Evolutionary conservation across 2,329 filamentous ascomycete genomes (phyloP), one percentile per base, ranked within the genome.

Genomic region (Chaetomium sp.): DNA sequence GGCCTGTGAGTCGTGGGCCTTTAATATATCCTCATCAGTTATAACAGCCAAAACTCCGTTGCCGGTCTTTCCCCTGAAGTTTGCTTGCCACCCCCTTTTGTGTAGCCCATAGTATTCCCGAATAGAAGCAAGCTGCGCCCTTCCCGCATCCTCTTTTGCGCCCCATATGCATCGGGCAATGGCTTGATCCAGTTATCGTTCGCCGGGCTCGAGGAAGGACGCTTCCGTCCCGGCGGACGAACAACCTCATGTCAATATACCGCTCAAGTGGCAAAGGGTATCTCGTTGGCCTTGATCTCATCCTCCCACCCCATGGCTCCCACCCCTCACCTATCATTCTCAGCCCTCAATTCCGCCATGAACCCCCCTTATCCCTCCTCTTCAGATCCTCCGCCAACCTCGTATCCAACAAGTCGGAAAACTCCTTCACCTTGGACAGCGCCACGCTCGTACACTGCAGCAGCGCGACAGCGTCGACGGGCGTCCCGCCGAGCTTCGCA

Each of bases 401-500:
- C 72, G 81, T 79, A 73, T 92, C 88, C 64, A 99, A 84, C 70
- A 92, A 79, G 23, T 85, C 84, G 68, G 90, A 90, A 70, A 97
- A 83, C 71, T 92, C 88, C 80, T 92, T 92, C 23, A 91, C 91
- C 78, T 93, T 96, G 66, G 84, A 82, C 75, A 94, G 76, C 12
- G 93, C 93, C 64, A 89, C 78, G 62, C 85, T 87, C 1, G 90
- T 88, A 78, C 91, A 96, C 71, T 88, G 86, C 70, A 99, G 80
- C 70, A 98, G 79, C 38, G 85, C 81, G 66, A 93, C 80, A 1
- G 93, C 93, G 75, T 97, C 91, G 13, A 97, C 85, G 0, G 93
- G 85, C 23, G 86, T 84, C 29, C 95, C 95, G 27, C 94, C 93
- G 65, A 95, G 86, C 80, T 99, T 99, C 33, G 93, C 89, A 66